These are phyloP conservation scores for Candida yuanshanica DNA, from an alignment of 805 yeast genomes.

Conservation along the genomic window DNA sequence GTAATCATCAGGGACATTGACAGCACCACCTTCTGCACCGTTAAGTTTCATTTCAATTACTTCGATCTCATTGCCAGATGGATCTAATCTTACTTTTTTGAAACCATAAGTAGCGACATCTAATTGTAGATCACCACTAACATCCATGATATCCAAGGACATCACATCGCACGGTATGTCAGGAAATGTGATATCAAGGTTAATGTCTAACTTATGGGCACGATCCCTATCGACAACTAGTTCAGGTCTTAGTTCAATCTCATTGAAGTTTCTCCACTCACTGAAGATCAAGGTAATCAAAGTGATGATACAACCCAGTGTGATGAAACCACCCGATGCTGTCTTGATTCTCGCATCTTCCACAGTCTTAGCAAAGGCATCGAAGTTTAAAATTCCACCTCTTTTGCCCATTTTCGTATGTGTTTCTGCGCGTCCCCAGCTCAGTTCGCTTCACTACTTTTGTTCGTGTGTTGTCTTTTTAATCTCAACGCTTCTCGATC, in stretches of 20 bases:
- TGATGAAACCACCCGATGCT: constrained; percentile 84
- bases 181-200: constrained; percentile 79
- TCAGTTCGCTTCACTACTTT: not conserved
- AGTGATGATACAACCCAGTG: constrained; percentile 59
- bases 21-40: constrained; percentile 23
- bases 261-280: constrained; percentile 73
- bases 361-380: constrained; percentile 90
- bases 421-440: not conserved
- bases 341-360: constrained; percentile 91
- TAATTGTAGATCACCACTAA: constrained; percentile 76
- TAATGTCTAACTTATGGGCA: constrained; percentile 68
- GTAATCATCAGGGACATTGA: constrained; percentile 34
- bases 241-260: constrained; percentile 69
- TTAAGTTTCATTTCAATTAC: constrained; percentile 38
- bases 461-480: not conserved
- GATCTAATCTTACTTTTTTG: constrained; percentile 56
- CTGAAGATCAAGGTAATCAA: constrained; percentile 58
- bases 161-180: constrained; percentile 79
- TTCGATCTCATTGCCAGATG: constrained; percentile 43
- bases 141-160: constrained; percentile 83
- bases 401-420: constrained; percentile 18
- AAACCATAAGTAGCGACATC: constrained; percentile 71
- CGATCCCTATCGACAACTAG: constrained; percentile 84
- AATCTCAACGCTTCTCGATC: not conserved
- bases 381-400: constrained; percentile 46